Conservation (phyloP, 345 rosid genomes). For the Euphorbia tirucalli region DNA sequence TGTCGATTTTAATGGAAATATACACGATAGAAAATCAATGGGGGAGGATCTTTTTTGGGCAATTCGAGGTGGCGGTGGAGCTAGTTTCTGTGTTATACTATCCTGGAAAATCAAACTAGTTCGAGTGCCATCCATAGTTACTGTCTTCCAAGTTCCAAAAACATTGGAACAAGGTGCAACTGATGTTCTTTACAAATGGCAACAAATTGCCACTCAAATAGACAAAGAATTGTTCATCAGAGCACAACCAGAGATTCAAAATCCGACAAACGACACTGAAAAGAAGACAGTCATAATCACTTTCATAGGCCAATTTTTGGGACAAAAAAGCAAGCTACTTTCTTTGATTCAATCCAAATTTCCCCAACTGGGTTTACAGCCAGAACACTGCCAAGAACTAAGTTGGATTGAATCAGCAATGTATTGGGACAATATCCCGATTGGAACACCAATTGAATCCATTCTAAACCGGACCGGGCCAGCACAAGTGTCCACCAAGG, state of each 20-base stretch:
- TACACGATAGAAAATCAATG: no score
- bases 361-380: slow-evolving; percentile 37
- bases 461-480: no score
- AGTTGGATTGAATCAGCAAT: slow-evolving; percentile 49
- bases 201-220: background rate
- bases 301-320: slow-evolving; percentile 40
- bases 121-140: no score
- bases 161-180: no score
- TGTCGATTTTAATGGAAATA: no score
- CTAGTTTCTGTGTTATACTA: no score
- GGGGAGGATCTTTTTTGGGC: no score
- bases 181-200: no score
- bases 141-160: no score
- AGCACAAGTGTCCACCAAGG: background rate
- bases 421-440: slow-evolving; percentile 21
- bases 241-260: background rate
- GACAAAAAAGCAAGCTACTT: slow-evolving; percentile 20
- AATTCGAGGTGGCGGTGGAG: no score
- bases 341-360: slow-evolving; percentile 19
- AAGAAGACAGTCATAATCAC: background rate
- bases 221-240: slow-evolving; percentile 16
- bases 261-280: background rate
- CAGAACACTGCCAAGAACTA: slow-evolving; percentile 41
- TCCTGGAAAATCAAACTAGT: no score
- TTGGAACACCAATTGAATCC: slow-evolving; percentile 20